These are phyloP conservation scores for Nyssa sinensis DNA, from an alignment of 148 eudicot species.

Conservation along the genomic window DNA sequence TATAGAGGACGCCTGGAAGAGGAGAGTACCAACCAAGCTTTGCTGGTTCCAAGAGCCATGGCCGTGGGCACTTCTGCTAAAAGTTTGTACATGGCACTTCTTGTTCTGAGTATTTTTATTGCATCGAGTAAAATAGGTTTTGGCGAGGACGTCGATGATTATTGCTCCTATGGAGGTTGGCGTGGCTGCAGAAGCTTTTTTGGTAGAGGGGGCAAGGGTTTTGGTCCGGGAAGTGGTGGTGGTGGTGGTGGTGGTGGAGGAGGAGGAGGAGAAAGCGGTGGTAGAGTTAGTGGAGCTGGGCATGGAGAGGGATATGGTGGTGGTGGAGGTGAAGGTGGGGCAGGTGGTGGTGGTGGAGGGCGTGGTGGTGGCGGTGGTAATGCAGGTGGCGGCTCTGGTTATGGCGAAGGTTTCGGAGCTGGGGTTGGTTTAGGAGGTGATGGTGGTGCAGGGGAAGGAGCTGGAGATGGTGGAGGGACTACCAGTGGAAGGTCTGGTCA, in stretches of 20 bases:
- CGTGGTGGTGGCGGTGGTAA: not conserved
- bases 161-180: conserved; percentile 18
- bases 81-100: conserved; percentile 13
- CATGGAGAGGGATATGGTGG: not conserved
- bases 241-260: conserved; percentile 16
- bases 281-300: not conserved
- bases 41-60: conserved; percentile 14
- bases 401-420: conserved; percentile 2
- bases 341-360: not conserved
- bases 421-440: conserved; percentile 4
- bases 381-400: conserved; percentile 6
- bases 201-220: not conserved
- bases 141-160: conserved; percentile 12
- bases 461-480: not conserved
- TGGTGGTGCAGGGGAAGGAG: conserved; percentile 23
- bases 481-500: too few species aligned
- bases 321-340: conserved; percentile 20
- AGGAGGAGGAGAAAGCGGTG: conserved; percentile 11
- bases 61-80: conserved; percentile 24
- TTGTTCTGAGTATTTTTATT: conserved; percentile 19
- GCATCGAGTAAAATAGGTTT: not conserved
- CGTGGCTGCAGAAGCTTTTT: conserved; percentile 33
- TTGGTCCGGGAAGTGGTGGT: conserved; percentile 5
- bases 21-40: conserved; percentile 1
- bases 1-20: not conserved